Base-by-base conservation (phyloP, 768 basidiomycete genomes). In the Pleurotus ostreatus region DNA sequence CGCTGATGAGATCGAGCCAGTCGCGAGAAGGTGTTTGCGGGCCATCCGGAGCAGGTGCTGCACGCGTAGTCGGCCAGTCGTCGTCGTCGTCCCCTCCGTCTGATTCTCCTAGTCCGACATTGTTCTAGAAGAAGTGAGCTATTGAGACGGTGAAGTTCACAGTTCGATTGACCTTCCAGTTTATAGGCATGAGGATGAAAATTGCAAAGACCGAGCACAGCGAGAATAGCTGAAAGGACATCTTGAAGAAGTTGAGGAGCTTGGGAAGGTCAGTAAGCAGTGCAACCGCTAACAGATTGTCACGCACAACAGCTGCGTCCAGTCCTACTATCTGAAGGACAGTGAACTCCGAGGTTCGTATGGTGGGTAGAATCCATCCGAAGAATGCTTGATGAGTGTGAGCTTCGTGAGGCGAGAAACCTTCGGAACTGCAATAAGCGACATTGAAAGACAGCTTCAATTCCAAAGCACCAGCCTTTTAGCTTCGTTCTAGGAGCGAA, bases 171-270 rank as follows among this genome's bases (percentile, higher is more conserved):
- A 95, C 95, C 75, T 86, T 91, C 77, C 89, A 88, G 63, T 99
- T 98, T 47, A 98, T 78, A 2, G 97, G 97, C 85, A 98, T 96
- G 11, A 99, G 80, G n/a, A 95, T 84, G 4, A 82, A 69, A 6
- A 86, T 71, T 0, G 94, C 94, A 57, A 93, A 87, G 46, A 92
- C 65, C 0, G 94, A 92, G 69, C 91, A 92, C 13, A 88, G 73
- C 0, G 89, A 86, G 72, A 99, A 99, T 23, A 98, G 77, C 65
- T 89, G 85, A 71, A 98, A 98, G 0, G 89, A 86, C 80, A 89
- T 97, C 69, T 96, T 95, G 79, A 93, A 89, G 72, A 99, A 98
- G 61, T 88, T 92, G 43, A 99, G 80, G 1, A 98, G 80, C 93
- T 97, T 66, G 26, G 41, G 37, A 23, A 9, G 7, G 49, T 16